These are phyloP conservation scores for Amauroascus verrucosus DNA, from an alignment of 2,329 filamentous ascomycete genomes.

Conservation along the genomic window DNA sequence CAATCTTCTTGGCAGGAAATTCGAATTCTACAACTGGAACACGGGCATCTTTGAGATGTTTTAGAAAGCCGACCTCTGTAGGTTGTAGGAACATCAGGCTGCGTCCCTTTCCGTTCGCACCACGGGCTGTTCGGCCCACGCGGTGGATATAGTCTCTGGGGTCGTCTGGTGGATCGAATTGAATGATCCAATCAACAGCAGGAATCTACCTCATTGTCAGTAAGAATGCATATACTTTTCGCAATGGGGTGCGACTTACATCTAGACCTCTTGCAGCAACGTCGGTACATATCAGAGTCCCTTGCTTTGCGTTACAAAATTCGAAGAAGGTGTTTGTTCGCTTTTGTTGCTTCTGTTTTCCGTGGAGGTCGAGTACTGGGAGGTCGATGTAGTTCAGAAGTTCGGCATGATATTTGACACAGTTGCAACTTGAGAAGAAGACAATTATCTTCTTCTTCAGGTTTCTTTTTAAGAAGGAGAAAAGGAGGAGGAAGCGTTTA, in stretches of 20 bases:
- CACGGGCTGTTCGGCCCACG: slow-evolving; percentile 86
- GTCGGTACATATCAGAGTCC: slow-evolving; percentile 89
- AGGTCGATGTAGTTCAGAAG: slow-evolving; percentile 96
- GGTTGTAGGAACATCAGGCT: slow-evolving; percentile 91
- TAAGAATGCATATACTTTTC: neutral
- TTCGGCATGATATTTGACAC: slow-evolving; percentile 91
- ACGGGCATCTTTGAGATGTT: slow-evolving; percentile 78
- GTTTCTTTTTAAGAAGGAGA: slow-evolving; percentile 87
- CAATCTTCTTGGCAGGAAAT: slow-evolving; percentile 82
- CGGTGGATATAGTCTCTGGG: slow-evolving; percentile 89
- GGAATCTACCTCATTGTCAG: slow-evolving; percentile 52
- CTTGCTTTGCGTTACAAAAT: slow-evolving; percentile 74
- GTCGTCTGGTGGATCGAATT: slow-evolving; percentile 90
- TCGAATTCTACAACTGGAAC: slow-evolving; percentile 96
- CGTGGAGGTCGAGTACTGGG: slow-evolving; percentile 74
- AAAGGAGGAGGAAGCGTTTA: slow-evolving; percentile 84
- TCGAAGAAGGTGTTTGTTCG: slow-evolving; percentile 99
- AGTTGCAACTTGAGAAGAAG: slow-evolving; percentile 86
- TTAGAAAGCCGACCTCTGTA: slow-evolving; percentile 81
- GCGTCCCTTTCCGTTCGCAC: slow-evolving; percentile 69
- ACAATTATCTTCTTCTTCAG: slow-evolving; percentile 96
- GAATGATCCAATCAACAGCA: slow-evolving; percentile 89
- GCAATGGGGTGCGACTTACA: slow-evolving; percentile 42
- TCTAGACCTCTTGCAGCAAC: slow-evolving; percentile 91
- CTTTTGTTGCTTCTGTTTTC: slow-evolving; percentile 97